phyloP scores from a whole-genome alignment of 768 basidiomycete genomes.

The Chiua virens region DNA sequence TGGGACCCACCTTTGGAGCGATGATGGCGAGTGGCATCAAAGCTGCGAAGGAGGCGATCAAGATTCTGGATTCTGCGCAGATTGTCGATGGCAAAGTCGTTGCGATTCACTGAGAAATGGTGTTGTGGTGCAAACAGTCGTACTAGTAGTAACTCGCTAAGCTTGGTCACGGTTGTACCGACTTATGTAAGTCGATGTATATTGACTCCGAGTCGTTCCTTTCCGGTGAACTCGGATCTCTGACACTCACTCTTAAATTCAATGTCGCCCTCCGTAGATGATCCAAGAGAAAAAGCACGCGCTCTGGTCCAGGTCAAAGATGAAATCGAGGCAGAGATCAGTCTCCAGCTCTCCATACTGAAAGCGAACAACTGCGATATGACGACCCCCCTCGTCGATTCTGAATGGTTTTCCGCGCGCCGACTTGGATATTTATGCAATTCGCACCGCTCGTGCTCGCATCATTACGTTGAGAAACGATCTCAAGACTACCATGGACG shows the following conservation, averaged over 20 bases:
- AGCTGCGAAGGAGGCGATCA: conserved; percentile 65
- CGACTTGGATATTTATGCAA: conserved; percentile 82
- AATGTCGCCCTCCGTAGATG: conserved; percentile 37
- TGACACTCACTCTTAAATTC: conserved; percentile 32
- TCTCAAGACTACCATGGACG: conserved; percentile 58
- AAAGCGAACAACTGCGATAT: conserved; percentile 62
- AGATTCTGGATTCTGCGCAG: conserved; percentile 47
- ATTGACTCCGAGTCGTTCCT: not conserved
- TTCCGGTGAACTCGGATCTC: too few relatives aligned
- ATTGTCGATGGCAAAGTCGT: conserved; percentile 58
- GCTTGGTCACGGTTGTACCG: not conserved
- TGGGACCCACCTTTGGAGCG: conserved; percentile 78
- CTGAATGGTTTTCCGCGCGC: conserved; percentile 87
- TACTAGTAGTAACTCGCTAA: too few relatives aligned
- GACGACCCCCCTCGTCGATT: conserved; percentile 75
- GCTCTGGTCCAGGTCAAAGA: conserved; percentile 69
- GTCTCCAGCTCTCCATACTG: conserved; percentile 60
- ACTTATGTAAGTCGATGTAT: not conserved
- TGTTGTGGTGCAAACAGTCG: not conserved
- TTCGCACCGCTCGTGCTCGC: conserved; percentile 70
- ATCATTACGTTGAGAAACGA: conserved; percentile 87
- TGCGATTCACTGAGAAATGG: conserved; percentile 15
- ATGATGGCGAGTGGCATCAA: conserved; percentile 80
- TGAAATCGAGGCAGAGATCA: conserved; percentile 70
- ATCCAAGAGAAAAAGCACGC: conserved; percentile 56